Percentiles rank a stretch among this genome's conserved stretches.
Conservation (phyloP, 495 filamentous ascomycete genomes). For the Aeminium ludgeri region DNA sequence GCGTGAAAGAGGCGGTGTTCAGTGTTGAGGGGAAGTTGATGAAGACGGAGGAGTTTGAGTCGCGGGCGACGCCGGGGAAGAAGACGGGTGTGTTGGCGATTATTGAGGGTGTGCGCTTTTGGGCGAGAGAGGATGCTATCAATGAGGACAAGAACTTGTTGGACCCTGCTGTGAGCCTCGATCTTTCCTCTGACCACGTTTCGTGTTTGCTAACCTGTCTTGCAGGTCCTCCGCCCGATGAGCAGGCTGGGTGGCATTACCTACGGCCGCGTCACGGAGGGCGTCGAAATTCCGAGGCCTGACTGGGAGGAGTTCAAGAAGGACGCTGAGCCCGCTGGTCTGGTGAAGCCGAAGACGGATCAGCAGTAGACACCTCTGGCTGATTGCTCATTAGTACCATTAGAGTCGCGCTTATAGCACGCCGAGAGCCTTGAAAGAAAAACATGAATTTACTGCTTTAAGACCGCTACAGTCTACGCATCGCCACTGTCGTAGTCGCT, state of each 20-base stretch:
- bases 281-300: slow-evolving; percentile 60
- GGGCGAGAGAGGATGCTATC: slow-evolving; percentile 77
- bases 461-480: too few relatives aligned
- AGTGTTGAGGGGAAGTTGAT: slow-evolving; percentile 65
- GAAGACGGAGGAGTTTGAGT: slow-evolving; percentile 59
- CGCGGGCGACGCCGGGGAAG: slow-evolving; percentile 45
- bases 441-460: too few relatives aligned
- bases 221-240: slow-evolving; percentile 45
- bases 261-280: slow-evolving; percentile 56
- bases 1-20: slow-evolving; percentile 70
- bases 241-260: slow-evolving; percentile 69
- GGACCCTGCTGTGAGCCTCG: slow-evolving; percentile 35
- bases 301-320: slow-evolving; percentile 40
- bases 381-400: too few relatives aligned
- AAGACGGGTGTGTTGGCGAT: slow-evolving; percentile 57
- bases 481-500: too few relatives aligned
- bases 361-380: slow-evolving; percentile 5
- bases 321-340: slow-evolving; percentile 27
- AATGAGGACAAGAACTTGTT: slow-evolving; percentile 57
- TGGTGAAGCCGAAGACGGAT: slow-evolving; percentile 22
- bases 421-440: too few relatives aligned
- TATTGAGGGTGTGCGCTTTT: slow-evolving; percentile 75
- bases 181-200: slow-evolving; percentile 21
- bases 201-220: slow-evolving; percentile 1
- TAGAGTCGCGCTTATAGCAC: too few relatives aligned